Evolutionary conservation across 176 grass and related monocot genomes (phyloP).

Genomic region (Cenchrus fungigraminus): DNA sequence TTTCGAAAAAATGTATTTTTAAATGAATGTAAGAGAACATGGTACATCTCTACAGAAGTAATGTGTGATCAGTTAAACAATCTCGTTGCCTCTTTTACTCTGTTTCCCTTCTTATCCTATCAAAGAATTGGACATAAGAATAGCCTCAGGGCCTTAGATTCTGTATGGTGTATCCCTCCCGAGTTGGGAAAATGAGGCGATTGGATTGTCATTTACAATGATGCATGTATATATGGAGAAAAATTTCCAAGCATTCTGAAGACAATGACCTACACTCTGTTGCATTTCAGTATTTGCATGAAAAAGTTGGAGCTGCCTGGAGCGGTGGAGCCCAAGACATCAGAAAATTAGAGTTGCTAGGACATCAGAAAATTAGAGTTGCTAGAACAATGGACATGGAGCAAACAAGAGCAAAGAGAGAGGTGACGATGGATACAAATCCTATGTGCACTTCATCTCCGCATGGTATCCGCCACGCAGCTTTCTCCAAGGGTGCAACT

Average conservation of each 20-base stretch:
- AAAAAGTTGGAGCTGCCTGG: slow-evolving; percentile 3
- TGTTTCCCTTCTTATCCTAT: no score
- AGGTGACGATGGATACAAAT: slow-evolving; percentile 74
- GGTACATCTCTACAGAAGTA: no score
- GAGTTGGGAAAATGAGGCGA: not conserved
- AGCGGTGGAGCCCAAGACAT: no score
- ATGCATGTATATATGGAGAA: not conserved
- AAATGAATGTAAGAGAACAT: no score
- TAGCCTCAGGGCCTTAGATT: no score
- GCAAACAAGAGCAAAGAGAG: slow-evolving; percentile 68
- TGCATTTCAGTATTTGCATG: not conserved
- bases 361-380: slow-evolving; percentile 42
- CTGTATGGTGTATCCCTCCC: no score
- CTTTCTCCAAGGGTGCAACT: slow-evolving; percentile 24
- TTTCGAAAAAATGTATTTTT: no score
- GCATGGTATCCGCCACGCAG: slow-evolving; percentile 72
- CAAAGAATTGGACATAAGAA: no score
- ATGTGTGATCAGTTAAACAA: no score
- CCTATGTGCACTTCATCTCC: slow-evolving; percentile 59
- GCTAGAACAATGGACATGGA: slow-evolving; percentile 69
- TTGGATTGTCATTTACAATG: not conserved
- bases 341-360: no score
- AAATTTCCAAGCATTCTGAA: not conserved
- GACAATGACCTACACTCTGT: not conserved
- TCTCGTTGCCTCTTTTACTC: no score